Evolutionary conservation across 2,329 filamentous ascomycete genomes (phyloP), one percentile per base, ranked within the genome.

Genomic region (Teratosphaeria gauchensis): DNA sequence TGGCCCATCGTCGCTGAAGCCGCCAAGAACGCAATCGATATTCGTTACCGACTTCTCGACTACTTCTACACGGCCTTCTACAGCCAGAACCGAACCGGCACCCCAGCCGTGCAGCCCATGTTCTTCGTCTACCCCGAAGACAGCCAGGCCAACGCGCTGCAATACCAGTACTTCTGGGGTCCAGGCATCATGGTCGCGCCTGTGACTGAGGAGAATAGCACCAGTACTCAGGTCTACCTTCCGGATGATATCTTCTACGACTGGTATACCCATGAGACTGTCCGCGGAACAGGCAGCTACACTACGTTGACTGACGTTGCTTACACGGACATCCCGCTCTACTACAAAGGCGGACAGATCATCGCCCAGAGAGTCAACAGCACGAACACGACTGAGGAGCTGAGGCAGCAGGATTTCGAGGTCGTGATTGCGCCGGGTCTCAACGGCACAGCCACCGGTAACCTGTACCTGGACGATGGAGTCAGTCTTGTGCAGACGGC

Each of bases 401-500:
- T 89, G 42, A 79, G 86, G 51, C 78, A 82, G 63, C 77, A 87
- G 65, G 78, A 84, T 64, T 92, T 92, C 74, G 80, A 86, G 69
- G 75, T 95, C 55, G 67, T 92, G 38, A 79, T 95, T 52, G 86
- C 89, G 0, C 80, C 88, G 0, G 83, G 80, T 5, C 67, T 70
- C 0, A 75, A 86, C 56, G 87, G 86, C 2, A 82, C 75, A 6
- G 90, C 90, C 0, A 71, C 69, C 1, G 90, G 90, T 0, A 77
- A 78, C 56, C 76, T 94, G 58, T 94, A 92, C 70, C 74, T 94
- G 4, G 90, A 94, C 64, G 89, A 95, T 61, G 90, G 90, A 8
- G 84, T 85, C 59, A 84, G 81, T 30, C 65, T 92, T 55, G 75
- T 82, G 59, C 88, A 88, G 46, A 62, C 73, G 2, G 70, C 66